Base-by-base conservation (phyloP, 2,329 filamentous ascomycete species). In the Didymellaceae sp. region DNA sequence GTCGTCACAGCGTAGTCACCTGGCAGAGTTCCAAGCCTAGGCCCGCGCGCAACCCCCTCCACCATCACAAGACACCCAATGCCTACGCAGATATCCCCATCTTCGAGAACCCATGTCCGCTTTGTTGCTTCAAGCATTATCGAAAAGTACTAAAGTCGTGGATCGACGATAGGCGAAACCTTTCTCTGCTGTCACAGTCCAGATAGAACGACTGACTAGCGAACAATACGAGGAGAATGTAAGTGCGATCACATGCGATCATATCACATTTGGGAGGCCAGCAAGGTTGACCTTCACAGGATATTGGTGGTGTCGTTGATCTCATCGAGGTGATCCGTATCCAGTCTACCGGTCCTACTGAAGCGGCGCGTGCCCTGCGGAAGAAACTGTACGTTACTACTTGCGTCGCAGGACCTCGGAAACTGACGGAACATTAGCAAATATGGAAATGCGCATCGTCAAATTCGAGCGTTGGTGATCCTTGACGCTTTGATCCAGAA, bases 401-500 rank as follows among this genome's bases (percentile, higher is more conserved):
- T 55, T 10, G 35, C 25, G 14, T 4, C 6, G 10, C 6, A 28
- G 45, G 35, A 31, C 24, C 21, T 16, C 28, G 22, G n/a, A 16
- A 22, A 52, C 59, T 71, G 41, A 71, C 35, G 6, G n/a, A 1
- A 18, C 1, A 9, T 5, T 33, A 87, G 85, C 28, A 99, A 99
- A 78, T 97, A 99, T 75, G 94, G 94, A 63, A 96, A 86, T 66
- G 82, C 90, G n/a, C 93, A 97, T 74, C 88, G 91, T 40, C 94
- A 99, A 74, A 81, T 97, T 25, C 86, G 94, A 52, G 89, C 94
- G 26, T 82, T 99, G 17, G 88, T 89, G 9, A 87, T 99, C 40
- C 83, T 99, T 2, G 94, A 99, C 71, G 92, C 90, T 32, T 81
- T 99, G 30, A 94, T 99, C 54, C 90, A 97, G 69, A 99, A 99